Conservation (phyloP, 2,329 filamentous ascomycete species). For the Lecanicillium sp. region DNA sequence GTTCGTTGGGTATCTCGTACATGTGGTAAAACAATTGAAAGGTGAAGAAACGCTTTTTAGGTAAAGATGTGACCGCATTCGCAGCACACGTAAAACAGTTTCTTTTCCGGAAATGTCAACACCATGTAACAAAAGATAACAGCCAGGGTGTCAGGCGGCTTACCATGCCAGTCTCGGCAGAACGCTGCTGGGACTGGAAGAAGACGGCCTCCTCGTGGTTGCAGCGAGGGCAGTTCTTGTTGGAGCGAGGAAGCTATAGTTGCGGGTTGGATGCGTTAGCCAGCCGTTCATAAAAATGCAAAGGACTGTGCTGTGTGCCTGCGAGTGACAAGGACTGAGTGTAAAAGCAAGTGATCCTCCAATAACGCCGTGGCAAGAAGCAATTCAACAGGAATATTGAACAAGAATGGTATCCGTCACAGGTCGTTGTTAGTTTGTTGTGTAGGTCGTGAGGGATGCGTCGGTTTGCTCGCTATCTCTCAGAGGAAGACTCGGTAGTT, state of each 20-base stretch:
- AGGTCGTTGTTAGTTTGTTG: not conserved
- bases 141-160: constrained; percentile 29
- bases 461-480: not conserved
- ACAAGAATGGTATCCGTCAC: not conserved
- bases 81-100: constrained; percentile 92
- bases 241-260: constrained; percentile 80
- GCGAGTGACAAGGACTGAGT: no score
- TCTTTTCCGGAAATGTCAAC: constrained; percentile 42
- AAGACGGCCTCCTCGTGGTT: constrained; percentile 87
- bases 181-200: constrained; percentile 98
- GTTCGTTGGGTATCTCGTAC: constrained; percentile 12
- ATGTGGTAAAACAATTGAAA: constrained; percentile 15
- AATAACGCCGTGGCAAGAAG: not conserved
- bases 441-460: not conserved
- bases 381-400: not conserved
- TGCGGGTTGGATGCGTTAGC: constrained; percentile 36
- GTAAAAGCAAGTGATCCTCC: not conserved
- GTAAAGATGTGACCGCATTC: constrained; percentile 84
- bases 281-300: constrained; percentile 24
- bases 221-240: constrained; percentile 80
- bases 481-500: not conserved
- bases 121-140: not conserved
- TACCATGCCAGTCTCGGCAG: constrained; percentile 97
- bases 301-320: no score
- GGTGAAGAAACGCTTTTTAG: constrained; percentile 30